Evolutionary conservation across 1,139 yeast genomes (phyloP), one percentile per base, ranked within the genome.

Genomic region (Blastobotrys ciferrii): DNA sequence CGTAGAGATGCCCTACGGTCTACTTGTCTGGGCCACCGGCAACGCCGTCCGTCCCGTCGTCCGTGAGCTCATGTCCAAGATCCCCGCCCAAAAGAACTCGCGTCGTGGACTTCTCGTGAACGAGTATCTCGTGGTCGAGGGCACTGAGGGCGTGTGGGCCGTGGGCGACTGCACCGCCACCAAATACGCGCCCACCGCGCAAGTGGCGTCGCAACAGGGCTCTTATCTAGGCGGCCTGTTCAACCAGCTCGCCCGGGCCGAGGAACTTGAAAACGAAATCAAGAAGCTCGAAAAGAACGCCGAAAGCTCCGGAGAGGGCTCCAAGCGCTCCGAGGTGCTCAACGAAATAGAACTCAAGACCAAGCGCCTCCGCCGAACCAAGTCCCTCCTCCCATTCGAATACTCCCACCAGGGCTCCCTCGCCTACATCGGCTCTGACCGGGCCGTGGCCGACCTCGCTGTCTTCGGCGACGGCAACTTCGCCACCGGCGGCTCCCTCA

Each of bases 1-100:
- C 48, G 71, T 78, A 43, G 84, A 80, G 58, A 74, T 89, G 62
- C 96, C 96, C 49, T 91, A 89, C 67, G 97, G 98, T 64, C 74
- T 87, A 64, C 77, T 91, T 60, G 92, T 91, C 57, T 91, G 98
- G 98, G 97, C 97, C 52, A 91, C 96, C 46, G 98, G 98, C 72
- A 89, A 88, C 69, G 92, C 94, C 53, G 91, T 91, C 55, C 83
- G 96, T 70, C 81, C 81, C 44, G 78, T 91, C 54, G 78, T 86
- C 51, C 76, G 81, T 54, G 80, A 80, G 61, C 74, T 91, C 65
- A 81, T 84, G 69, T 63, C 76, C 49, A 78, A 80, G 70, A 73
- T 91, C 58, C 87, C 86, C 44, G 91, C 82, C 55, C 98, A 91
- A 75, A 83, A 80, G 69, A 81, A 81, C 65, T 89, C 96, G 50